These are phyloP conservation scores for Paulinella micropora DNA, from an alignment of 78 protist species.

Conservation along the genomic window DNA sequence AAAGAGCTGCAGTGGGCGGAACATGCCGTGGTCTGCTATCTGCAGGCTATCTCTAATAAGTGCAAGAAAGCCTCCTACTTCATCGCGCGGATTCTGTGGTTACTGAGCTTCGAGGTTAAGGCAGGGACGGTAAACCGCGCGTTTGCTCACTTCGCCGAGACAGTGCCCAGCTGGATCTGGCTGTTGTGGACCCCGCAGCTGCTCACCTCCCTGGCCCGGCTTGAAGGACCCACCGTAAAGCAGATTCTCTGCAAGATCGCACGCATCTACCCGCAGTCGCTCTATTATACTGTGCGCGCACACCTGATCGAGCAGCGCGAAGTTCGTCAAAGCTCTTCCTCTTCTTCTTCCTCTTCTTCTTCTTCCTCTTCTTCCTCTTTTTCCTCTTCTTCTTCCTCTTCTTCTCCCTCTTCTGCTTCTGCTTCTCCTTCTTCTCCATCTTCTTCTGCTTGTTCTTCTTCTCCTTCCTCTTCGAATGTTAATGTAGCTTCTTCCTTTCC, in stretches of 20 bases:
- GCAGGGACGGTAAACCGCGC: neutral
- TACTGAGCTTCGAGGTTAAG: neutral
- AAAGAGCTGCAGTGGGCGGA: neutral
- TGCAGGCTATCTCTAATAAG: neutral
- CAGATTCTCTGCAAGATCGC: conserved; percentile 14
- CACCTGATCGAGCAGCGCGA: conserved; percentile 24
- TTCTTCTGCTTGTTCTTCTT: no score
- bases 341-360: no score
- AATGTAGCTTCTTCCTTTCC: no score
- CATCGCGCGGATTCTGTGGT: neutral
- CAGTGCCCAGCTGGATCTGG: conserved; percentile 40
- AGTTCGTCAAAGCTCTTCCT: neutral
- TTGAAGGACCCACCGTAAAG: neutral
- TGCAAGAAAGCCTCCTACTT: neutral
- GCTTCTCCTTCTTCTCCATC: no score
- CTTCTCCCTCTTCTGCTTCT: no score
- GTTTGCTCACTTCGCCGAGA: conserved; percentile 14
- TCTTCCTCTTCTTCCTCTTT: no score
- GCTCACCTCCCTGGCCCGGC: conserved; percentile 16
- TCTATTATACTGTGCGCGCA: conserved; percentile 33
- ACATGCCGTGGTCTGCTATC: conserved; percentile 20
- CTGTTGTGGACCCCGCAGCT: conserved; percentile 46
- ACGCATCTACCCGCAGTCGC: conserved; percentile 29
- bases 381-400: no score
- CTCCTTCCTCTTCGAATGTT: no score